phyloP scores from a whole-genome alignment of 257 asterid species.

The Oldenlandia corymbosa region DNA sequence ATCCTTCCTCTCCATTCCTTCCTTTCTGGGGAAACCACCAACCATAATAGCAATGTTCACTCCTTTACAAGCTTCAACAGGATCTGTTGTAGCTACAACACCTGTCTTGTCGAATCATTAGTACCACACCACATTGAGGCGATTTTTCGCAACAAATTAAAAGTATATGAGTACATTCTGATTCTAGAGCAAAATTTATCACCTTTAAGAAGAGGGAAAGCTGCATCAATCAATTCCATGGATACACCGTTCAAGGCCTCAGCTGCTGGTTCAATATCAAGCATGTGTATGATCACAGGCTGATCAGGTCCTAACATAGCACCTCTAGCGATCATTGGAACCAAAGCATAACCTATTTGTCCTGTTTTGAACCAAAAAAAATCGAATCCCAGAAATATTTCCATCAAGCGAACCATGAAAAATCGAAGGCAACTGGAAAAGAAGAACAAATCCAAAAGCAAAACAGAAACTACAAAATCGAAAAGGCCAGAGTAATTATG shows the following conservation, averaged over 20 bases:
- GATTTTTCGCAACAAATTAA: neutral
- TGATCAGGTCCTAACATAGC: constrained; percentile 72
- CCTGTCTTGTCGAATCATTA: constrained; percentile 27
- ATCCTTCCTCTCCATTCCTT: constrained; percentile 87
- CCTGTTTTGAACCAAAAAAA: constrained; percentile 41
- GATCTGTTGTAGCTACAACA: constrained; percentile 65
- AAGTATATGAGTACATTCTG: too few species aligned
- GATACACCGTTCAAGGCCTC: constrained; percentile 52
- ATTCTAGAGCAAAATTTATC: neutral
- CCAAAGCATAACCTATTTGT: constrained; percentile 81
- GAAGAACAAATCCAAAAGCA: neutral
- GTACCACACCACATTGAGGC: neutral
- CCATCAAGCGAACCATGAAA: too few species aligned
- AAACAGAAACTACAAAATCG: neutral
- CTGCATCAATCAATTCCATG: constrained; percentile 78
- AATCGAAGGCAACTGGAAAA: too few species aligned
- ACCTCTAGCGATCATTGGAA: constrained; percentile 81
- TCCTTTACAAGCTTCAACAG: constrained; percentile 57
- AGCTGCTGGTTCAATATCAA: constrained; percentile 55
- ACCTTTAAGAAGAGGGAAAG: constrained; percentile 85
- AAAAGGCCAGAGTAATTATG: neutral
- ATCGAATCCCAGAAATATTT: neutral
- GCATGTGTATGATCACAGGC: constrained; percentile 79
- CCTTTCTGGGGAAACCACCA: constrained; percentile 63
- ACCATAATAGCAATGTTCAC: constrained; percentile 62